Base-by-base conservation (phyloP, 176 grass and related monocot species). In the Ensete ventricosum region DNA sequence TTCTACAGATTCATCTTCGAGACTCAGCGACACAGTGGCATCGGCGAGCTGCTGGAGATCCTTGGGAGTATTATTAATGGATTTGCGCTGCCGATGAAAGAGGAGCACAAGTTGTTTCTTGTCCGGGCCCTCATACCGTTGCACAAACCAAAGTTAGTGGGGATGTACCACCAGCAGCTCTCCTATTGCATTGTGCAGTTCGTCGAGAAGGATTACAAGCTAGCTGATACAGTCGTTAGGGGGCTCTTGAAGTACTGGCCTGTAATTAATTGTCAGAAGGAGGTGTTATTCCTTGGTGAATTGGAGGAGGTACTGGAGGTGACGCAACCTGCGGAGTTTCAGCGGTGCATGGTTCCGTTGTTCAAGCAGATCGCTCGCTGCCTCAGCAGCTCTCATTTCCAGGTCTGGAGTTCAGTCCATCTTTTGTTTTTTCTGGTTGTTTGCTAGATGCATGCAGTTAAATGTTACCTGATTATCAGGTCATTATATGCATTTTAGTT, bases 101-200 rank as follows among this genome's bases (percentile, higher is more conserved):
- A 65, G 23, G 63, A 65, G 23, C 63, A 65, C 63, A 65, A 65
- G 21, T 25, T 65, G 21, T 65, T 65, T 11, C 64, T 67, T 34
- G 24, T 67, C 13, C 64, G 64, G 19, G 64, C 64, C 13, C 64
- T 67, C 64, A 67, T 67, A 17, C 64, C 64, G 25, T 67, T 67
- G 64, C 64, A 67, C 64, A 67, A 67, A 26, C 64, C 64, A 34
- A 67, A 67, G 64, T 14, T 13, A 34, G 26, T 67, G 26, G 64
- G 25, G 25, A 67, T 67, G 25, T 67, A 67, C 64, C 64, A 67
- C 27, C 64, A 67, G 64, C 64, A 67, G 64, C 64, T 67, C 25
- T 67, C 64, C 64, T 67, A 67, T 13, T 67, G 64, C 64, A 67
- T 67, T 67, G 64, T 67, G 64, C 64, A 67, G 26, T 67, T 67